Evolutionary conservation across 2,329 filamentous ascomycete species (phyloP).

Genomic region (Nothophaeocryptopus gaeumannii): DNA sequence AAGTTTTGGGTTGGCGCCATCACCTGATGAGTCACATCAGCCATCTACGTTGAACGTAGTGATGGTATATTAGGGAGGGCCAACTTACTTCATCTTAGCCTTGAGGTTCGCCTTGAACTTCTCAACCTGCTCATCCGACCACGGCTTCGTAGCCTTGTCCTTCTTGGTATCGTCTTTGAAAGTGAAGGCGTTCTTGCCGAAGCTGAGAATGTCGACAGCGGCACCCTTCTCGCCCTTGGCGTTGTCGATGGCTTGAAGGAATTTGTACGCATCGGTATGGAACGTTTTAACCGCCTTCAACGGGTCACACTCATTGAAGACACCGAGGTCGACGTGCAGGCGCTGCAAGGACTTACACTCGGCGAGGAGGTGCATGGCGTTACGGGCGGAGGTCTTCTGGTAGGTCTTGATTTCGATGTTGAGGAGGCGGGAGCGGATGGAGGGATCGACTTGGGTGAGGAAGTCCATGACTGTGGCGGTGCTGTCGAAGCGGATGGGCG

Average conservation of each 20-base stretch:
- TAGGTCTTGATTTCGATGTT: conserved; percentile 32
- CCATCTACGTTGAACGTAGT: too few relatives aligned
- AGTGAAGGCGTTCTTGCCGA: conserved; percentile 29
- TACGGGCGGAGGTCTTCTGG: conserved; percentile 31
- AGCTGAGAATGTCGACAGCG: conserved; percentile 30
- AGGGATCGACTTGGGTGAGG: conserved; percentile 27
- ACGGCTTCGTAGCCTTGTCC: conserved; percentile 20
- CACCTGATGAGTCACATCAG: too few relatives aligned
- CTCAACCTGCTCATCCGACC: conserved; percentile 22
- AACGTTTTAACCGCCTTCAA: conserved; percentile 36
- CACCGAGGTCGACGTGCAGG: conserved; percentile 31
- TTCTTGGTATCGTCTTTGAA: conserved; percentile 28
- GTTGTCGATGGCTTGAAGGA: conserved; percentile 27
- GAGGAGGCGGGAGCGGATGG: conserved; percentile 24
- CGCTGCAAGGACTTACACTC: conserved; percentile 30
- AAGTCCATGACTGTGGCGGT: conserved; percentile 35
- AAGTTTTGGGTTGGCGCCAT: background rate
- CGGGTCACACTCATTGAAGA: conserved; percentile 30
- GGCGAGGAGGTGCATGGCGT: conserved; percentile 33
- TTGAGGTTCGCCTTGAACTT: conserved; percentile 29
- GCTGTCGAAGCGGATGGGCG: conserved; percentile 33
- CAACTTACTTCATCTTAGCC: conserved; percentile 35
- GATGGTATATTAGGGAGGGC: background rate
- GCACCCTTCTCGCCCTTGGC: conserved; percentile 26
- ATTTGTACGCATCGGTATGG: conserved; percentile 34